Conservation (phyloP, 208 protist genomes). For the Acanthamoeba lenticulata region DNA sequence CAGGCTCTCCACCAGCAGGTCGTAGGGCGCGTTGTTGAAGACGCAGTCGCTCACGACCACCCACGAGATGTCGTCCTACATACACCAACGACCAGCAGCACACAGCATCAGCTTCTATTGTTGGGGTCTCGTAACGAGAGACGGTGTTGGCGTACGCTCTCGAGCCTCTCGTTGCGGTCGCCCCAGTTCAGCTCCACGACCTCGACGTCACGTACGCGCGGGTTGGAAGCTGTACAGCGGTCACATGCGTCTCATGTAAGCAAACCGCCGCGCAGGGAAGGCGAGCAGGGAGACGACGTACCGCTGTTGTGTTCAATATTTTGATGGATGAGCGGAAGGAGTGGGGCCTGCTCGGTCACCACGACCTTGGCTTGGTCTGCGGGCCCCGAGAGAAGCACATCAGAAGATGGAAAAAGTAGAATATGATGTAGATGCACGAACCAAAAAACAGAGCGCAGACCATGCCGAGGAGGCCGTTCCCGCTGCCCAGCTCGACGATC, state of each 20-base stretch:
- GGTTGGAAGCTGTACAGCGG: not conserved
- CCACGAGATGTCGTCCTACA: not conserved
- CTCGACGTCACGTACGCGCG: not conserved
- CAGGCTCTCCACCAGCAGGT: slow-evolving; percentile 39
- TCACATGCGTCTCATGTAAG: not conserved
- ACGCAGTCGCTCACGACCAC: slow-evolving; percentile 60
- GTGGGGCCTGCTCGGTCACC: slow-evolving; percentile 56
- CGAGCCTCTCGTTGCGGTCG: slow-evolving; percentile 37
- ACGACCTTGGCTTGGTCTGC: slow-evolving; percentile 34
- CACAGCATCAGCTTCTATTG: not conserved
- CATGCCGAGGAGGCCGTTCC: slow-evolving; percentile 64
- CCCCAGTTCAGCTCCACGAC: slow-evolving; percentile 52
- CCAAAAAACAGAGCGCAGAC: slow-evolving; percentile 55
- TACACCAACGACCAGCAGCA: not conserved
- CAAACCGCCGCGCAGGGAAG: not conserved
- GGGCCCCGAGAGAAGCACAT: not conserved
- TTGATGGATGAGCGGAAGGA: slow-evolving; percentile 56
- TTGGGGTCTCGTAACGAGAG: not conserved
- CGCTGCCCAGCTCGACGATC: slow-evolving; percentile 50
- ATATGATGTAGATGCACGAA: not conserved
- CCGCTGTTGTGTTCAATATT: slow-evolving; percentile 35
- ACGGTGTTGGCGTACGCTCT: not conserved
- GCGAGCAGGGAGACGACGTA: not conserved
- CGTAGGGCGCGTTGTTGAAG: slow-evolving; percentile 57
- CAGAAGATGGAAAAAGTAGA: not conserved